Evolutionary conservation across 805 yeast species (phyloP).

Genomic region (Suhomyces faveliae): DNA sequence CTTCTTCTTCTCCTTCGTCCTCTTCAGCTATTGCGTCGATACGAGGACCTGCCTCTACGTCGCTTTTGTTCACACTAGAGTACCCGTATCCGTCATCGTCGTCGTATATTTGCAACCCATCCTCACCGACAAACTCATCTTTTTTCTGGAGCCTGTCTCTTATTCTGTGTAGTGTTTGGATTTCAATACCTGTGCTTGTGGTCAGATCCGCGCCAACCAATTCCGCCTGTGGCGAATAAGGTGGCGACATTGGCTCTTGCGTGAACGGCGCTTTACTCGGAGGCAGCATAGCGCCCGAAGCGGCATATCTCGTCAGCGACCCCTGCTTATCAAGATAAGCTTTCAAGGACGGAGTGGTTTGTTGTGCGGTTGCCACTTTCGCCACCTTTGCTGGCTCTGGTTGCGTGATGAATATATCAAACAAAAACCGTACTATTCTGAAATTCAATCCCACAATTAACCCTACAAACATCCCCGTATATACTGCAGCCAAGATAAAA

Average conservation of each 20-base stretch:
- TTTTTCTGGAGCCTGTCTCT: constrained; percentile 5
- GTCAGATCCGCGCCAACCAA: constrained; percentile 4
- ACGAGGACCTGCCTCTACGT: neutral
- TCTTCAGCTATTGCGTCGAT: neutral
- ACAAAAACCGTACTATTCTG: constrained; percentile 9
- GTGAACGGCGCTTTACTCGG: neutral
- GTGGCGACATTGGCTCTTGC: constrained; percentile 2
- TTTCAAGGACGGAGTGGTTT: neutral
- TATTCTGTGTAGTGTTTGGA: neutral
- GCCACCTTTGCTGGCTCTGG: neutral
- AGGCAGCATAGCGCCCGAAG: neutral
- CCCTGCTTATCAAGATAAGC: neutral
- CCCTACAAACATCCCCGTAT: constrained; percentile 12
- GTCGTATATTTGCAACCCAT: constrained; percentile 5
- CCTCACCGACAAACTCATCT: neutral
- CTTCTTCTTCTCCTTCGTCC: constrained; percentile 5
- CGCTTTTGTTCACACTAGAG: neutral
- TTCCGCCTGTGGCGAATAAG: neutral
- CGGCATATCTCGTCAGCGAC: neutral
- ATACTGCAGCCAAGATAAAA: constrained; percentile 9
- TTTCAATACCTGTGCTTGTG: neutral
- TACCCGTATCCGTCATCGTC: constrained; percentile 9
- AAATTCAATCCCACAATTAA: constrained; percentile 8
- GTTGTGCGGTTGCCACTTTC: neutral
- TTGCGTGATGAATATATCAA: constrained; percentile 3